These are phyloP conservation scores for Ceriops decandra DNA, from an alignment of 345 rosid genomes.

Conservation along the genomic window DNA sequence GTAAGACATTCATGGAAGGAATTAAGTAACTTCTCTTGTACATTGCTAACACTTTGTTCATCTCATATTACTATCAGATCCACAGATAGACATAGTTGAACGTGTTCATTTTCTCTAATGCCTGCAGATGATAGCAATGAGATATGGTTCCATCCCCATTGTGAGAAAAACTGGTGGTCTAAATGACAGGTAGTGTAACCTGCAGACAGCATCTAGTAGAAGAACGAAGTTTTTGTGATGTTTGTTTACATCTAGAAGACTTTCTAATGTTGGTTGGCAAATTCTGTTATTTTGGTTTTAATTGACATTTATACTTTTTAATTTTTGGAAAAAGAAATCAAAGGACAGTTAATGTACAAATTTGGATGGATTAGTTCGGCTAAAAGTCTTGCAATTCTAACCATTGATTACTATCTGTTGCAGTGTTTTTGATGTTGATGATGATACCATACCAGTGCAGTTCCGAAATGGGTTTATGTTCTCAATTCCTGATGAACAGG, in stretches of 20 bases:
- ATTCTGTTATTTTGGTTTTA: too few species aligned
- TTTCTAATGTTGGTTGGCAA: too few species aligned
- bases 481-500: conserved; percentile 74
- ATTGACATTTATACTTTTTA: too few species aligned
- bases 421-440: conserved; percentile 85
- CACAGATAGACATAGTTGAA: conserved; percentile 2
- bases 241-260: too few species aligned
- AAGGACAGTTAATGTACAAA: neutral
- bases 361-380: conserved; percentile 5
- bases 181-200: conserved; percentile 66
- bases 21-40: neutral
- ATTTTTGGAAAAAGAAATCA: too few species aligned
- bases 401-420: conserved; percentile 1
- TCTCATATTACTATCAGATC: neutral
- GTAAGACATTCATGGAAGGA: neutral
- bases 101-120: neutral
- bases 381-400: conserved; percentile 8
- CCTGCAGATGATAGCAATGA: conserved; percentile 89
- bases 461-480: conserved; percentile 77
- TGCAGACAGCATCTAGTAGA: too few species aligned
- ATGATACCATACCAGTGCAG: conserved; percentile 63
- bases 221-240: too few species aligned
- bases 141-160: conserved; percentile 84
- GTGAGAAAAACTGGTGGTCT: conserved; percentile 91
- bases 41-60: neutral